Evolutionary conservation across 108 stramenopile genomes (phyloP), one percentile per base, ranked within the genome.

Genomic region (Skeletonema grethae): DNA sequence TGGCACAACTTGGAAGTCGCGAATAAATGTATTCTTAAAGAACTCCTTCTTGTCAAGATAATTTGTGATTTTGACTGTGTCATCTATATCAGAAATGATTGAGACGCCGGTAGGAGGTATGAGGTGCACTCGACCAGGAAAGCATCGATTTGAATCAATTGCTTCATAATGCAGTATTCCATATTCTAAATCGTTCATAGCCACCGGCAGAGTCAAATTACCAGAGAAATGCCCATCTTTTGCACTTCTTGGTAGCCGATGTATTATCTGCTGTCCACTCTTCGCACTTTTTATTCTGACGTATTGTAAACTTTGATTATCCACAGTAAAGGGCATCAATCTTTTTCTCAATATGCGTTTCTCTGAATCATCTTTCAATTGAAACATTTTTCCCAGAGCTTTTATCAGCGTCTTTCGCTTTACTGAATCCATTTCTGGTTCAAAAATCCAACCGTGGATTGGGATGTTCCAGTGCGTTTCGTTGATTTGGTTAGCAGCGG

Each of bases 71-170:
- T 84, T 84, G 57, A 84, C 46, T 0, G 78, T 84, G 53, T 84
- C 83, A 53, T 84, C 83, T 63, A 84, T 84, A 57, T 84, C 83
- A 5, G 75, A 76, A 48, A 84, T 75, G 60, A 84, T 68, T 15
- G 78, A 70, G 7, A 76, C 53, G 12, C 83, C 83, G 7, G 36
- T 57, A 3, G 60, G 61, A 28, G 67, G 67, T 53, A 82, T 38
- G 11, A 78, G 38, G 58, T 78, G 73, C 4, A 77, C 59, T 6
- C 13, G 29, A 6, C 81, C 81, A 48, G 35, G 15, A 25, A 76
- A 82, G 43, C 13, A 18, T 56, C 61, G 28, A 22, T 15, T 8
- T 35, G 53, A 31, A 35, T 75, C 68, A 28, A 69, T 13, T 22
- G 68, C 67, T 28, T 61, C 22, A 25, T 69, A 75, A 5, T 22